Evolutionary conservation across 306 rosid genomes (phyloP), one percentile per base, ranked within the genome.

Genomic region (Datisca glomerata): DNA sequence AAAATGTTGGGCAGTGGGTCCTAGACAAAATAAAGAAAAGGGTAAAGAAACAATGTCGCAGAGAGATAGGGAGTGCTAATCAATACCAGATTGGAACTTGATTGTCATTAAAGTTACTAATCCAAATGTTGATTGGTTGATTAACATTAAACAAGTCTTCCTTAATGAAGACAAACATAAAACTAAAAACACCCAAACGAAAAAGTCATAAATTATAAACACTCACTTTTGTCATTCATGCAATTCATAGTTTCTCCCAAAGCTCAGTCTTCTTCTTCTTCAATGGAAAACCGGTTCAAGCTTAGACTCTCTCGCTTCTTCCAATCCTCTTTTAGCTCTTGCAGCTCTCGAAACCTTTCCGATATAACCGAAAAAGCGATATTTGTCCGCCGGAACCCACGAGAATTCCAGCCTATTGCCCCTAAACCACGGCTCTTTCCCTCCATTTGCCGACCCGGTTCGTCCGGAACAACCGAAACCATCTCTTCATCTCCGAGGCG

Each of bases 221-320:
- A n/a, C n/a, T n/a, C n/a, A n/a, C n/a, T n/a, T n/a, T n/a, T n/a
- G n/a, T n/a, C n/a, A n/a, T n/a, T n/a, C n/a, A n/a, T n/a, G n/a
- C n/a, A n/a, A n/a, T n/a, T n/a, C n/a, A n/a, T n/a, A n/a, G 38
- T 47, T 9, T 49, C 35, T 47, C 14, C 11, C 16, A 31, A 4
- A 2, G n/a, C n/a, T 3, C 43, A 28, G 32, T 12, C 18, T 18
- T 21, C 10, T 9, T n/a, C 13, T 22, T 25, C 49, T 44, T 11
- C 16, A 35, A 89, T 89, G 98, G 89, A 80, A 40, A 84, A 55
- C 61, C 50, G 73, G 28, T 77, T 89, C 41, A 84, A 77, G 61
- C 48, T 61, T 23, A 70, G 80, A 69, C 75, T 89, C 70, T 70
- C 81, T 34, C 79, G 93, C 75, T 67, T 89, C 74, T 75, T 84